Evolutionary conservation across 495 filamentous ascomycete genomes (phyloP), one percentile per base, ranked within the genome.

Genomic region (Penicillium simplicissimum): DNA sequence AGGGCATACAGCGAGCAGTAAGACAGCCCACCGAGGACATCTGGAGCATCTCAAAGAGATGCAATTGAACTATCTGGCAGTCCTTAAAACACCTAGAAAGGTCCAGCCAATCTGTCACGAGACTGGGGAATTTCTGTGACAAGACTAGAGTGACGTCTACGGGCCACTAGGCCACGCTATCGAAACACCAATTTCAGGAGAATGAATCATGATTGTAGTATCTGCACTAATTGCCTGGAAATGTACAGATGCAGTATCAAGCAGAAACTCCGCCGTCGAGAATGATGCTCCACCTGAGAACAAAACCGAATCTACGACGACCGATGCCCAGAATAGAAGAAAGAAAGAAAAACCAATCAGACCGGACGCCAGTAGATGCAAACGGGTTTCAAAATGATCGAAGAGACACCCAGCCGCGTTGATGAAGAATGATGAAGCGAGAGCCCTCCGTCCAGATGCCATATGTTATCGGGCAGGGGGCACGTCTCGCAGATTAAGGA

Each of bases 291-390:
- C 35, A 33, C n/a, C 8, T 35, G 49, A 33, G 17, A 37, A 14
- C 21, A 23, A 43, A 11, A 33, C 14, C 21, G 35, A 53, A 66
- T 25, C 58, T 55, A 55, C 48, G 59, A 56, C 52, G 34, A 55
- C 51, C 43, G 23, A 58, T 63, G 42, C 55, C 59, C 40, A 38
- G 17, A 15, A n/a, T 10, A 13, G 21, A 10, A 8, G 53, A 42
- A 55, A 55, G 10, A 64, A 54, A 45, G 28, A 59, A 70, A 70
- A 59, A 47, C 58, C 57, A 64, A 60, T 23, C 59, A 67, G 52
- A 65, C 53, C 54, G 62, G n/a, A 70, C 64, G 66, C 68, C 67
- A 58, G 33, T 49, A 66, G 56, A 71, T 71, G 69, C 69, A 69
- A n/a, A 67, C 52, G 51, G 58, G 43, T 23, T 59, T 36, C 59